These are phyloP conservation scores for Ottelia alismoides DNA, from an alignment of 106 monocot genomes.

Conservation along the genomic window DNA sequence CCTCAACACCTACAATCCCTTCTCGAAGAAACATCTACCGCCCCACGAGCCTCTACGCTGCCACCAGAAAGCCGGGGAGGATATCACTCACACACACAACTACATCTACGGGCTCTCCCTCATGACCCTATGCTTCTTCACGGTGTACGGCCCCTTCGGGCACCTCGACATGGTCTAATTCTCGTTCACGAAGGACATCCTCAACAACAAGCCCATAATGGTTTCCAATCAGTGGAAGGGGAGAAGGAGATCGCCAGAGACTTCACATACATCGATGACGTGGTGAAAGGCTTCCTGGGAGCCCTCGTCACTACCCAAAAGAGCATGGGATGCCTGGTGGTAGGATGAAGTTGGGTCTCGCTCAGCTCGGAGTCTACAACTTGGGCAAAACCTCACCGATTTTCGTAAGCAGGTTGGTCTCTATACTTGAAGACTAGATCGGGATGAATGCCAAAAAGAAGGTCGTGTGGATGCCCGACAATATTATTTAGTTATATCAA, in stretches of 20 bases:
- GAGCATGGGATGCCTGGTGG: constrained; percentile 3
- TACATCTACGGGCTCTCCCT: constrained; percentile 7
- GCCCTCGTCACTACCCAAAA: constrained; percentile 2
- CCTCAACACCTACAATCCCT: constrained; percentile 6
- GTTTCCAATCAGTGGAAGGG: not conserved
- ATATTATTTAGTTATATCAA: no score
- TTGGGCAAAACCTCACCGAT: constrained; percentile 12
- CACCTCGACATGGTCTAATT: constrained; percentile 5
- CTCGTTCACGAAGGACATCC: constrained; percentile 4
- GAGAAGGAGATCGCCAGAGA: constrained; percentile 1
- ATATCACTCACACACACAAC: constrained; percentile 1
- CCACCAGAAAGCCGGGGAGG: constrained; percentile 6
- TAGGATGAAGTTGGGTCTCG: constrained; percentile 4
- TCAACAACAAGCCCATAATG: not conserved
- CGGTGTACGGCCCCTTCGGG: constrained; percentile 6
- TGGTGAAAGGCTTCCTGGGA: constrained; percentile 2
- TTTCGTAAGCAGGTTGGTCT: not conserved
- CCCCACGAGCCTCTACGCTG: constrained; percentile 5
- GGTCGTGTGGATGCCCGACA: constrained; percentile 11
- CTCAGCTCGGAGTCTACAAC: constrained; percentile 7
- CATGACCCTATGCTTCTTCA: constrained; percentile 3
- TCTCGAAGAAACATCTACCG: constrained; percentile 2
- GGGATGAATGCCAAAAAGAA: constrained; percentile 11
- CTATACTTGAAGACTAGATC: constrained; percentile 5
- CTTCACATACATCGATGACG: constrained; percentile 6